These are phyloP conservation scores for Elsinoe necatrix DNA, from an alignment of 2,329 filamentous ascomycete genomes.

Conservation along the genomic window DNA sequence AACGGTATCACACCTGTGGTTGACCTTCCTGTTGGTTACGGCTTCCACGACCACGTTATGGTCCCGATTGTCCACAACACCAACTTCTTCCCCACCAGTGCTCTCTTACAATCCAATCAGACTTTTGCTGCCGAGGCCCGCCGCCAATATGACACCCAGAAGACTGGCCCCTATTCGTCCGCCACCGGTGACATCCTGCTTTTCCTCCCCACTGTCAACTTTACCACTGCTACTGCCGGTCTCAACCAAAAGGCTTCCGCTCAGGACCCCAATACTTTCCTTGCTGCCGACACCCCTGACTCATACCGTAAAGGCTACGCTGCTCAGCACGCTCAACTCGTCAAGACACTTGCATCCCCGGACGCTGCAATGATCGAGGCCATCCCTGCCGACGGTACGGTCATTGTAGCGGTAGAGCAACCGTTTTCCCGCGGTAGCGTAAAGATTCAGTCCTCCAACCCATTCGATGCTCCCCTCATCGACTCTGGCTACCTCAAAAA, in stretches of 20 bases:
- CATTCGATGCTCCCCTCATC: conserved; percentile 34
- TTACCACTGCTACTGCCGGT: not conserved
- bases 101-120: not conserved
- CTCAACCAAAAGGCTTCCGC: not conserved
- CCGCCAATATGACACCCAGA: conserved; percentile 18
- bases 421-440: conserved; percentile 34
- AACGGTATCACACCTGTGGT: conserved; percentile 43
- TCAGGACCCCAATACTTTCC: not conserved
- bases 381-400: conserved; percentile 21
- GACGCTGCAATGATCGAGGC: conserved; percentile 11
- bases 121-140: conserved; percentile 7
- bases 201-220: conserved; percentile 8
- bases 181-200: conserved; percentile 10
- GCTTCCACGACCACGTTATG: conserved; percentile 51
- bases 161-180: conserved; percentile 17
- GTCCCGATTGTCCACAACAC: conserved; percentile 15
- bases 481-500: conserved; percentile 40
- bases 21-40: conserved; percentile 54
- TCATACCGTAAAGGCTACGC: conserved; percentile 3
- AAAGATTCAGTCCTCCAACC: conserved; percentile 32
- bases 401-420: conserved; percentile 32
- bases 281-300: conserved; percentile 2
- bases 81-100: conserved; percentile 2
- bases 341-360: conserved; percentile 2
- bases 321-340: conserved; percentile 7